Conservation (phyloP, 805 yeast genomes). For the Hagleromyces aurorensis region DNA sequence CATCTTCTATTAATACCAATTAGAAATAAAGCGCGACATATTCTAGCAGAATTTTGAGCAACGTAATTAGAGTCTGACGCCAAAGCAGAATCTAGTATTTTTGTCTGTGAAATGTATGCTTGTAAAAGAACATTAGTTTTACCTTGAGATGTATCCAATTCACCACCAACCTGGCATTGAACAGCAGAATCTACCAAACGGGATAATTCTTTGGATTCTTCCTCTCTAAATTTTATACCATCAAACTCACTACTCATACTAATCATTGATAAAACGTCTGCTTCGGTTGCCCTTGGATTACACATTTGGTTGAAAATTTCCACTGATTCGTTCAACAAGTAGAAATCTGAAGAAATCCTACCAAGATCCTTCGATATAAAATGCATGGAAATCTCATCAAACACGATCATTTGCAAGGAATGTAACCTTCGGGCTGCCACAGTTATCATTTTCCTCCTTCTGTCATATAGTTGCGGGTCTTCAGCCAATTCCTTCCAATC, state of each 20-base stretch:
- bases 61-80: conserved; percentile 85
- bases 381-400: conserved; percentile 75
- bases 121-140: conserved; percentile 85
- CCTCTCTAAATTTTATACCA: conserved; percentile 78
- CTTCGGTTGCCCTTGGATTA: conserved; percentile 81
- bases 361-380: conserved; percentile 86
- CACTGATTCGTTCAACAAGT: conserved; percentile 72
- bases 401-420: conserved; percentile 83
- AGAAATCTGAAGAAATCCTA: conserved; percentile 89
- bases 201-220: conserved; percentile 70
- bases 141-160: conserved; percentile 65
- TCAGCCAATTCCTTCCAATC: conserved; percentile 77
- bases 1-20: conserved; percentile 85
- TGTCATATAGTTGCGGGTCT: conserved; percentile 71
- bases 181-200: conserved; percentile 48
- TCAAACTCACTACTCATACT: conserved; percentile 94
- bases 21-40: conserved; percentile 81
- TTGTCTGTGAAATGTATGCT: conserved; percentile 72
- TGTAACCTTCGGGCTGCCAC: conserved; percentile 81
- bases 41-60: conserved; percentile 92
- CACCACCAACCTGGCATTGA: conserved; percentile 79
- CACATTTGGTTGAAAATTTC: conserved; percentile 84
- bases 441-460: conserved; percentile 67
- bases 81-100: conserved; percentile 70
- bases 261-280: conserved; percentile 80